Percentiles rank a stretch among this genome's conserved stretches.
These are phyloP conservation scores for Kwoniella sp. DNA, from an alignment of 768 basidiomycete species.

Conservation along the genomic window DNA sequence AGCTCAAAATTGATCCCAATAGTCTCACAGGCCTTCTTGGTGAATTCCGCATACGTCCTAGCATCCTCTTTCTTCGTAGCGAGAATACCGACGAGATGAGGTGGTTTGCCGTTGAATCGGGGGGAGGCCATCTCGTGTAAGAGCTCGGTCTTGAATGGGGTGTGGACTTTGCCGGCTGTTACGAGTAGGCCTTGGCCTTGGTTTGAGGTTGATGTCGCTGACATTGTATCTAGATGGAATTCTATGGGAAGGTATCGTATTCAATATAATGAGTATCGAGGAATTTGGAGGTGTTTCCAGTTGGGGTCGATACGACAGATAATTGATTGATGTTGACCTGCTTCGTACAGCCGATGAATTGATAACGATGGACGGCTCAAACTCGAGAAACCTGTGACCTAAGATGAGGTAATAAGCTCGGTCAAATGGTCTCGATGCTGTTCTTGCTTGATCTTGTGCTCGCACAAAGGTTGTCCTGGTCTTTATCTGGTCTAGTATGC, in stretches of 20 bases:
- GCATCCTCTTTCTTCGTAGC: conserved; percentile 64
- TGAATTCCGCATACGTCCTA: conserved; percentile 71
- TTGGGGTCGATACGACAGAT: no score
- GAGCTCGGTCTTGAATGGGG: conserved; percentile 53
- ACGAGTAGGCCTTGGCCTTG: conserved; percentile 45
- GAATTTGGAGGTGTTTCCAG: no score
- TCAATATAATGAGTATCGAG: no score
- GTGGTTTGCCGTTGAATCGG: conserved; percentile 52
- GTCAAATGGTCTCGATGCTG: not conserved
- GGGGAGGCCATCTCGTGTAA: conserved; percentile 30
- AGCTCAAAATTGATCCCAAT: conserved; percentile 86
- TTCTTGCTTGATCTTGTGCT: not conserved
- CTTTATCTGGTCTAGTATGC: no score
- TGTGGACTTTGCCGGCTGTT: conserved; percentile 53
- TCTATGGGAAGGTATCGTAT: no score
- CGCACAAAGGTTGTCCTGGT: not conserved
- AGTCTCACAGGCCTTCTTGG: conserved; percentile 82
- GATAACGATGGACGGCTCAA: no score
- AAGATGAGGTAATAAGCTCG: not conserved
- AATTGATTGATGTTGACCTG: no score
- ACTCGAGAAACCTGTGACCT: no score
- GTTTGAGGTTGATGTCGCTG: conserved; percentile 7
- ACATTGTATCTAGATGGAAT: not conserved
- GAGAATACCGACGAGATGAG: conserved; percentile 87
- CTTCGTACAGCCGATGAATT: no score